Evolutionary conservation across 2,329 filamentous ascomycete genomes (phyloP), one percentile per base, ranked within the genome.

Genomic region (Myotisia sp.): DNA sequence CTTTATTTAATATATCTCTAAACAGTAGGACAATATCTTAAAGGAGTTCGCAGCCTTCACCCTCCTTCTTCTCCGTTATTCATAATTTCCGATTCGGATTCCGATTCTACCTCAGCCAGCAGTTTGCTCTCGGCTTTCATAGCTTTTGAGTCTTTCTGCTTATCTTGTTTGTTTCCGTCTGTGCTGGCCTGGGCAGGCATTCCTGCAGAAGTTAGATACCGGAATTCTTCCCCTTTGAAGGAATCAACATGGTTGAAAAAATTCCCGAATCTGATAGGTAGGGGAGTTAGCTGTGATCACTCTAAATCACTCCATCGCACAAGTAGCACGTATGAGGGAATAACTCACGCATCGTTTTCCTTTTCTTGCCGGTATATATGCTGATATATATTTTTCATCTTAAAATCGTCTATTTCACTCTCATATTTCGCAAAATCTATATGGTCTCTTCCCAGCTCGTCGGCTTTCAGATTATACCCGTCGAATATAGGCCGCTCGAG

Each of bases 401-500:
- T 95, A 61, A 98, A 98, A 39, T 76, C 79, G 42, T 79, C 69
- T 46, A 98, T 82, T 56, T 83, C 71, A 30, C 75, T 71, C 39
- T 87, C 74, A 48, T 77, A 85, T 42, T 77, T 79, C 30, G 65
- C 65, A 54, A 94, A 98, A 47, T 85, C 75, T 38, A 98, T 76
- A 16, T 70, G 67, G 32, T 79, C 70, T 36, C 74, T 71, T 5
- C 68, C 71, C 27, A 77, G 68, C 35, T 72, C 70, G 5, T 68
- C 68, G 1, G 80, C 76, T 44, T 78, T 74, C 36, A 68, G 69
- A 56, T 94, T 98, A 60, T 94, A 95, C 32, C 65, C 76, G 41
- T 87, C 78, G 52, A 98, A 98, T 0, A 95, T 81, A 2, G 90
- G 90, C 1, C 84, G 67, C 59, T 98, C 90, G 3, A 98, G 70